A percentile compares a stretch with the other conserved stretches of the same genome.
Conservation (phyloP, 148 eudicot species). For the Bassia scoparia region DNA sequence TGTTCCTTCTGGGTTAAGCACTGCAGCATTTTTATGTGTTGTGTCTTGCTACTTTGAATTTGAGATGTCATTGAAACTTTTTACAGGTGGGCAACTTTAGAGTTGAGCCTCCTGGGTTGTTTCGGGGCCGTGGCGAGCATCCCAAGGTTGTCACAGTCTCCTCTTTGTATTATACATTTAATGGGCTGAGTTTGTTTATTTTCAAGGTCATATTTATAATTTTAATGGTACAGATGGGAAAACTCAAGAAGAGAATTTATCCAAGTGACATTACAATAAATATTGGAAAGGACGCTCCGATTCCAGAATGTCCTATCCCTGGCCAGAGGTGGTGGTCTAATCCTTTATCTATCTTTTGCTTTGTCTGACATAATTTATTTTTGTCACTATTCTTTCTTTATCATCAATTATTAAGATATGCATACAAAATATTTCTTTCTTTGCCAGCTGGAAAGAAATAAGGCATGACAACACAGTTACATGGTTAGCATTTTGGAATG, state of each 20-base stretch:
- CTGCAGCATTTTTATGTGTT: not conserved
- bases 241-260: slow-evolving; percentile 79
- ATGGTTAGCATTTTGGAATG: slow-evolving; percentile 97
- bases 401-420: not conserved
- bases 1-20: not conserved
- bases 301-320: slow-evolving; percentile 90
- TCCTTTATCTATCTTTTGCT: not conserved
- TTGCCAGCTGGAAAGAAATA: slow-evolving; percentile 90
- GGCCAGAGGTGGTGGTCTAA: slow-evolving; percentile 60
- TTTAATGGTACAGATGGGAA: slow-evolving; percentile 73
- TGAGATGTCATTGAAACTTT: slow-evolving; percentile 2
- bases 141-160: slow-evolving; percentile 61
- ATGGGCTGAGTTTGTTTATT: slow-evolving; percentile 1
- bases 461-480: slow-evolving; percentile 96
- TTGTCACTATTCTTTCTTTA: not conserved
- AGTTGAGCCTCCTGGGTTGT: slow-evolving; percentile 99
- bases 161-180: slow-evolving; percentile 8
- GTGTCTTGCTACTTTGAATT: not conserved
- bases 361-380: not conserved
- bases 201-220: slow-evolving; percentile 3
- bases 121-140: slow-evolving; percentile 99
- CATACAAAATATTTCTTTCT: slow-evolving; percentile 23
- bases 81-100: slow-evolving; percentile 93
- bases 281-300: slow-evolving; percentile 78
- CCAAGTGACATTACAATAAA: slow-evolving; percentile 88